phyloP scores from a whole-genome alignment of 805 yeast genomes.

The Spathaspora girioi region DNA sequence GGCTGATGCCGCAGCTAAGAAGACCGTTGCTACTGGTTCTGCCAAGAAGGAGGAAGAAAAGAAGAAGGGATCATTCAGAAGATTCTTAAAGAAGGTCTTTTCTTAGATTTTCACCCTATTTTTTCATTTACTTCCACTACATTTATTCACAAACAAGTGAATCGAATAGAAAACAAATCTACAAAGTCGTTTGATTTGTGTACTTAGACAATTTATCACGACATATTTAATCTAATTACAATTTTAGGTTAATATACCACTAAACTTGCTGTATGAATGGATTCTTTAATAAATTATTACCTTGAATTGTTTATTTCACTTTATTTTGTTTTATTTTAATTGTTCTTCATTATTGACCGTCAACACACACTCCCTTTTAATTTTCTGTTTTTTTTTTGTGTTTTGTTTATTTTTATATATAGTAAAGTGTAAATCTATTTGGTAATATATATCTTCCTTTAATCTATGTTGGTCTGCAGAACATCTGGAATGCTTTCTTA shows the following conservation, averaged over 20 bases:
- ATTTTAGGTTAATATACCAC: not conserved
- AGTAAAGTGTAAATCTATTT: not conserved
- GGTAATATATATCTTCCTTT: not conserved
- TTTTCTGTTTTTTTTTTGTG: not conserved
- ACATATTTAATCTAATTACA: not conserved
- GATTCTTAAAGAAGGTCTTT: constrained; percentile 13
- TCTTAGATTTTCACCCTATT: constrained; percentile 6
- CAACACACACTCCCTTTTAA: not conserved
- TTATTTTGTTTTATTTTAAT: constrained; percentile 1
- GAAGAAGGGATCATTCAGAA: constrained; percentile 11
- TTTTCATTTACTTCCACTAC: not conserved
- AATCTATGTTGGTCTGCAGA: no score
- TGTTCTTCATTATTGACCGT: not conserved
- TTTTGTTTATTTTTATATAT: not conserved
- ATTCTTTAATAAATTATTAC: not conserved
- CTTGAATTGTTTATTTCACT: constrained; percentile 1
- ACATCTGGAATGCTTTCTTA: no score
- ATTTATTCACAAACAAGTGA: not conserved
- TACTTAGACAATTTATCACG: not conserved
- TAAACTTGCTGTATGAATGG: not conserved
- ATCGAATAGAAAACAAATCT: not conserved
- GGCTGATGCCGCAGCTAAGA: not conserved
- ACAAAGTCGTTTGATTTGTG: not conserved
- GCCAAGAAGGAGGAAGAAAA: constrained; percentile 5
- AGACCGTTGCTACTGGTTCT: not conserved